Evolutionary conservation across 345 rosid species (phyloP), one percentile per base, ranked within the genome.

Genomic region (Lepidium sativum): DNA sequence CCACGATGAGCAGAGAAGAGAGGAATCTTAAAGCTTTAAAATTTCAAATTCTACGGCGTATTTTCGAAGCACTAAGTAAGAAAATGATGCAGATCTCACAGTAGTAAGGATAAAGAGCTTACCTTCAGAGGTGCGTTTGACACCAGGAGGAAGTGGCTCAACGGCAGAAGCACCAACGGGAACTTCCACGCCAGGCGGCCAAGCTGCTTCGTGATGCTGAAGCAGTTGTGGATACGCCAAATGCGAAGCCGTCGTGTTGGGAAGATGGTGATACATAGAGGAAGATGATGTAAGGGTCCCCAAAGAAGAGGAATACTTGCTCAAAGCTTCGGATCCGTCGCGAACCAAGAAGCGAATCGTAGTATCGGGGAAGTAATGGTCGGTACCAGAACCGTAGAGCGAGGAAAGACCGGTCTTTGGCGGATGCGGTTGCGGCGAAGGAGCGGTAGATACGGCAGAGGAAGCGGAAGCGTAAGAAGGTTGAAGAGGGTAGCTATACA

Each of bases 61-160:
- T 9, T 55, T 23, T 14, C 4, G 25, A 56, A 72, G 49, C 60
- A 65, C 33, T 40, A 48, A 42, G 65, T 8, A 56, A 21, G 25
- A 2, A 35, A 52, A 37, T 31, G 39, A 53, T 45, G 77, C 54
- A 67, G 68, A 73, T 73, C 58, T 67, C 58, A 53, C 23, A 37
- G 33, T 7, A 31, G 39, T 2, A 57, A 47, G 51, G 51, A 9
- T 27, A 44, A 29, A 34, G 50, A 45, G 34, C 70, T 54, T 53
- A 81, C 87, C 85, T 69, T 82, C 87, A 42, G 90, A 74, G 40
- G 86, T 54, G 74, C 90, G 90, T 69, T 85, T 85, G 58, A 78
- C 60, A 14, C 78, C 78, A 17, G 83, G 71, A 32, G 72, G 80
- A 58, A 77, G 76, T 13, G 81, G 76, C 34, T 82, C 86, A 27